These are phyloP conservation scores for Wilcoxina mikolae DNA, from an alignment of 495 filamentous ascomycete genomes.

Conservation along the genomic window DNA sequence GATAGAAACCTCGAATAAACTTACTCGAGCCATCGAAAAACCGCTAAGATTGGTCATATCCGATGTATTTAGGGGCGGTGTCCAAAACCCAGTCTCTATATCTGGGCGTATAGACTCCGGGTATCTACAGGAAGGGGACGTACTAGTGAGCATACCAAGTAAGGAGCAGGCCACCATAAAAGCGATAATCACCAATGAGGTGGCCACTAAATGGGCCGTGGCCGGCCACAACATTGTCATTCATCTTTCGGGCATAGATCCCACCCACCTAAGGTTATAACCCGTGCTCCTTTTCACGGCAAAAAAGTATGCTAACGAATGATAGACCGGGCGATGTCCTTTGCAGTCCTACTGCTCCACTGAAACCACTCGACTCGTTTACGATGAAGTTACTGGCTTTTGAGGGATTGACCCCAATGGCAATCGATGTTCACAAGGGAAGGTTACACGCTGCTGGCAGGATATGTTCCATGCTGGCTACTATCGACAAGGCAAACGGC, in stretches of 20 bases:
- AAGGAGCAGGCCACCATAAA: slow-evolving; percentile 65
- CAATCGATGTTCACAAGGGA: slow-evolving; percentile 75
- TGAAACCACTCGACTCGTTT: slow-evolving; percentile 53
- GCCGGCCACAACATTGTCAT: slow-evolving; percentile 79
- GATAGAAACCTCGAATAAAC: slow-evolving; percentile 56
- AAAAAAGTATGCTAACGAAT: neutral
- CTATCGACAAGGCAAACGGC: slow-evolving; percentile 62
- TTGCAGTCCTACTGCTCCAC: slow-evolving; percentile 52
- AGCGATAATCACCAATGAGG: slow-evolving; percentile 57
- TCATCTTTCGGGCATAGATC: slow-evolving; percentile 73
- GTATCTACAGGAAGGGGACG: slow-evolving; percentile 67
- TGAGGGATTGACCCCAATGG: slow-evolving; percentile 74
- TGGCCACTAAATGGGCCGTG: slow-evolving; percentile 75
- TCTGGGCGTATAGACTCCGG: slow-evolving; percentile 79
- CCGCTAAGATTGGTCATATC: slow-evolving; percentile 64
- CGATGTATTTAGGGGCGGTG: slow-evolving; percentile 58
- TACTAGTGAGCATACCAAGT: slow-evolving; percentile 61
- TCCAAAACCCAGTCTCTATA: slow-evolving; percentile 59
- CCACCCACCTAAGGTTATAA: slow-evolving; percentile 50
- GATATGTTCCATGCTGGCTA: slow-evolving; percentile 51
- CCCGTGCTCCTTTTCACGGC: neutral
- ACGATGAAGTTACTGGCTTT: slow-evolving; percentile 75
- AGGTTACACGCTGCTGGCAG: slow-evolving; percentile 63
- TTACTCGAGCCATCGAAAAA: slow-evolving; percentile 53
- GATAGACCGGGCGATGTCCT: slow-evolving; percentile 60